Conservation (phyloP, 352 stramenopile genomes). For the Aphanomyces stellatus region DNA sequence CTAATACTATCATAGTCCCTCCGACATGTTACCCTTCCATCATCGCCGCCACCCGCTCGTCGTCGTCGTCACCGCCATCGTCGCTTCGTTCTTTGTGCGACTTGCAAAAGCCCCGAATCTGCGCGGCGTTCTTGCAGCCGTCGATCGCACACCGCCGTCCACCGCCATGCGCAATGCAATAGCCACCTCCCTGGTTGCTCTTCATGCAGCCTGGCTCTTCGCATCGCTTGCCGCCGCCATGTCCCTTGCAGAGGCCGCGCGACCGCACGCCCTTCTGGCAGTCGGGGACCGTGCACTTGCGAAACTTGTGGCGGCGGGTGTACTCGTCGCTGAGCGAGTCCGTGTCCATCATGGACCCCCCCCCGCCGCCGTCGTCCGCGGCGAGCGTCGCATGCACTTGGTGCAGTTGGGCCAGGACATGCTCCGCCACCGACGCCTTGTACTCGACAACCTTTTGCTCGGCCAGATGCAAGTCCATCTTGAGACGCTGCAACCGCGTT, state of each 20-base stretch:
- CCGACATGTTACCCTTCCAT: too few species aligned
- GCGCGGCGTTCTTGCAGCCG: slow-evolving; percentile 56
- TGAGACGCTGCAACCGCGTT: not conserved
- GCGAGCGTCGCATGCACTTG: not conserved
- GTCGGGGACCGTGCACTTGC: slow-evolving; percentile 3
- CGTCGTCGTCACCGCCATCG: slow-evolving; percentile 70
- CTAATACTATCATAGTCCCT: too few species aligned
- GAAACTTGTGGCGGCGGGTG: not conserved
- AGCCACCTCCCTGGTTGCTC: slow-evolving; percentile 63
- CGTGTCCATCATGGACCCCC: not conserved
- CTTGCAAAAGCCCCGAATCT: slow-evolving; percentile 70
- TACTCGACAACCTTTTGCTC: not conserved
- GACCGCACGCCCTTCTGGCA: slow-evolving; percentile 28
- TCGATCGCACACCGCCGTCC: slow-evolving; percentile 61
- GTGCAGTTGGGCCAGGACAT: not conserved
- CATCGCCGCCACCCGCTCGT: too few species aligned
- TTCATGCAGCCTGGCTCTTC: slow-evolving; percentile 64
- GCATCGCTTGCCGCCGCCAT: slow-evolving; percentile 75
- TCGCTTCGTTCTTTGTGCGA: slow-evolving; percentile 74
- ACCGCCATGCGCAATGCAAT: slow-evolving; percentile 79
- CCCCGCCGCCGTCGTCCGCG: not conserved
- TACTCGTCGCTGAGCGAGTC: not conserved
- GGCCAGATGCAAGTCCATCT: not conserved
- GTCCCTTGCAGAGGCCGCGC: slow-evolving; percentile 45
- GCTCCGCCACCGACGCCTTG: not conserved